These are phyloP conservation scores for Cucurbita ficifolia DNA, from an alignment of 306 rosid species.

Conservation along the genomic window DNA sequence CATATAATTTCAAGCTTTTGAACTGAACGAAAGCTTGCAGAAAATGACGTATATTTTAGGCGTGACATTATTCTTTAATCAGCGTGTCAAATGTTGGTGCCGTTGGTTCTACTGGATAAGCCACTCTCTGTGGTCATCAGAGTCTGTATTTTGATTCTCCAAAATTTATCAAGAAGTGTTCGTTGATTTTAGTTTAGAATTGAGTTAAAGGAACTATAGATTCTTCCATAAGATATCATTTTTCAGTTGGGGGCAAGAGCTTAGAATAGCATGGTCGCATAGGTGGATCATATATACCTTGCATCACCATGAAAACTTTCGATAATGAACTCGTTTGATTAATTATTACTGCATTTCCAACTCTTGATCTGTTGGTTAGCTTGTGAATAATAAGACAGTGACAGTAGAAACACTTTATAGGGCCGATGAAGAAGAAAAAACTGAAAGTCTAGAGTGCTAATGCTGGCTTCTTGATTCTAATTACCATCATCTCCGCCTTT, in stretches of 20 bases:
- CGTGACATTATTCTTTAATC: neutral
- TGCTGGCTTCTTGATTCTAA: neutral
- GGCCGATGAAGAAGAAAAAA: neutral
- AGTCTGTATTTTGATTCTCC: neutral
- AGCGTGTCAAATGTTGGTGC: neutral
- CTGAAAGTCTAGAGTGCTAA: neutral
- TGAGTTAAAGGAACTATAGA: neutral
- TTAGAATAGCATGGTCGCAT: neutral
- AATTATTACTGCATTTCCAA: neutral
- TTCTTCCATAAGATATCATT: neutral
- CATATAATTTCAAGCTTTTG: neutral
- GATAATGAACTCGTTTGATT: neutral
- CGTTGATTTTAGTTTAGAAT: neutral
- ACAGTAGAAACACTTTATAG: neutral
- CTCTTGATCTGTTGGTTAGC: neutral
- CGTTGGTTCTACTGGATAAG: neutral
- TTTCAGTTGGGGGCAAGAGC: neutral
- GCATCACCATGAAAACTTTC: neutral
- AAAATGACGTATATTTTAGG: neutral
- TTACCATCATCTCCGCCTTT: neutral
- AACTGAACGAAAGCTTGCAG: neutral
- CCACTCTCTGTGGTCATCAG: neutral
- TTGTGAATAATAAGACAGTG: neutral
- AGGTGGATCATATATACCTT: neutral
- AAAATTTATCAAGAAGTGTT: neutral